Conservation (phyloP, 2,329 filamentous ascomycete species). For the Botrytis byssoidea region DNA sequence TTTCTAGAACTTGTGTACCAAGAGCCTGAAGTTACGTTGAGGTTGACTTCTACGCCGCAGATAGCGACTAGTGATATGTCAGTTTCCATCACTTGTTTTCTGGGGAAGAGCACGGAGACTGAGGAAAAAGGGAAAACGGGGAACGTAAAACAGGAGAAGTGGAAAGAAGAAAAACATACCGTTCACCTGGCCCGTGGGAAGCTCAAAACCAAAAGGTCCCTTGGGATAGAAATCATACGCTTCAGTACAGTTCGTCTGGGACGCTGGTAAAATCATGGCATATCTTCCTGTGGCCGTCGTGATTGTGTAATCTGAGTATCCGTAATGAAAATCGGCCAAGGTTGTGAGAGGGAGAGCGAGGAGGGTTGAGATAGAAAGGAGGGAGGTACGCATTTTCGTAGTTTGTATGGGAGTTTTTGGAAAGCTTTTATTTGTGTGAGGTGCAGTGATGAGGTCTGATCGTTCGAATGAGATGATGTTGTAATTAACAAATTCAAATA, state of each 20-base stretch:
- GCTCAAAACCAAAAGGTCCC: conserved; percentile 4
- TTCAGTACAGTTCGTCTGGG: neutral
- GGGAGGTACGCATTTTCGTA: neutral
- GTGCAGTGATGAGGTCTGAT: neutral
- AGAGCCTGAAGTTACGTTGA: conserved; percentile 7
- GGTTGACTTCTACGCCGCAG: conserved; percentile 2
- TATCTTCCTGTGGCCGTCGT: conserved; percentile 3
- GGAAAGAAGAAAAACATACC: neutral
- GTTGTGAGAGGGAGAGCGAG: neutral
- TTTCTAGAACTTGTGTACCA: neutral
- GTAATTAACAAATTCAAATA: neutral
- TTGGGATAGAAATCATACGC: conserved; percentile 13
- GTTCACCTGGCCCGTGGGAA: neutral
- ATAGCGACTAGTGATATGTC: neutral
- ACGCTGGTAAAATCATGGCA: conserved; percentile 11
- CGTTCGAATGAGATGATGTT: neutral
- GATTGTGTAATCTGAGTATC: neutral
- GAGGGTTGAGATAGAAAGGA: neutral
- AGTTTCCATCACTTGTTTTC: neutral
- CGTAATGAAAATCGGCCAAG: conserved; percentile 12
- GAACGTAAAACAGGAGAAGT: too few relatives aligned
- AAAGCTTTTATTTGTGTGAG: neutral
- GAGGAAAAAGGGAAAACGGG: too few relatives aligned
- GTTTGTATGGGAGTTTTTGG: neutral
- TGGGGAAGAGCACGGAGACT: too few relatives aligned